Evolutionary conservation across 306 rosid genomes (phyloP).

Genomic region (Trifolium fragiferum): DNA sequence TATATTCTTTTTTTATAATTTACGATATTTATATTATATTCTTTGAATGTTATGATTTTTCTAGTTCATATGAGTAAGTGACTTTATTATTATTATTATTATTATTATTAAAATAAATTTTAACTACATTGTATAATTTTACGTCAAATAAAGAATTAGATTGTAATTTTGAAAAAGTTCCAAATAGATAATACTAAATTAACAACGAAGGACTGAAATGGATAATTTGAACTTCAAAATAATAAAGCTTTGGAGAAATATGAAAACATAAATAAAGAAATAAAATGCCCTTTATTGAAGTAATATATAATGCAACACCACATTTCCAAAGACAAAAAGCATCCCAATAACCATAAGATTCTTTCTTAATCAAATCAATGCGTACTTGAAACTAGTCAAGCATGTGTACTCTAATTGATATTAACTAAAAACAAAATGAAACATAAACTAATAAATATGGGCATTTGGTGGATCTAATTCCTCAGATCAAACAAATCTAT

Average conservation of each 20-base stretch:
- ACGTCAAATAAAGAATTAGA: no score
- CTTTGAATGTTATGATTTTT: no score
- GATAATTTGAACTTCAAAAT: background rate
- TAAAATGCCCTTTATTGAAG: conserved; percentile 30
- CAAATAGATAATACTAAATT: background rate
- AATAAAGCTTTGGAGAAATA: background rate
- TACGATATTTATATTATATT: no score
- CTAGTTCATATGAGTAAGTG: no score
- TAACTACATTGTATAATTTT: no score
- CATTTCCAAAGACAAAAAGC: no score
- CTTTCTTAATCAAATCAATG: background rate
- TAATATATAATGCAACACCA: background rate
- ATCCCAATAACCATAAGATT: background rate
- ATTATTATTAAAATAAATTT: no score
- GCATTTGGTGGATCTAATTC: background rate
- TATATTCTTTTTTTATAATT: no score
- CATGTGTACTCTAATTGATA: background rate
- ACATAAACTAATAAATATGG: background rate
- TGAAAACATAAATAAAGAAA: background rate
- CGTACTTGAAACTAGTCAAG: background rate
- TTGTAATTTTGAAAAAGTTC: background rate
- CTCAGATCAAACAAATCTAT: background rate
- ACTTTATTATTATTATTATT: no score
- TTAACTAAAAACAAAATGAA: background rate
- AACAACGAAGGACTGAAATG: background rate